Percentiles rank a stretch among this genome's conserved stretches.
Conservation (phyloP, 345 rosid genomes). For the Iberis pinnata region DNA sequence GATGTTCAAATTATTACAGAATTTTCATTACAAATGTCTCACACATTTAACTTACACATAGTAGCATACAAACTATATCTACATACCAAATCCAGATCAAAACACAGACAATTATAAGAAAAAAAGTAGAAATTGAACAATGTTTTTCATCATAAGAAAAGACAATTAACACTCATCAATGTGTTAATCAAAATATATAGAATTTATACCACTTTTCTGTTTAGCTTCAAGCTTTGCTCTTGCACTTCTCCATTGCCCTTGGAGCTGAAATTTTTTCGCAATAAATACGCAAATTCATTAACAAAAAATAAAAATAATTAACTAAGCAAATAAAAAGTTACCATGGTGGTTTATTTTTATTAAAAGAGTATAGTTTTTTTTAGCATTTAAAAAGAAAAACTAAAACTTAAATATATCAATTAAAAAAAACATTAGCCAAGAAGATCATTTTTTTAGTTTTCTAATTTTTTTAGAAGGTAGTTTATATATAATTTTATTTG, state of each 20-base stretch:
- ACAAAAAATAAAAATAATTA: no score
- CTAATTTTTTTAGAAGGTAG: no score
- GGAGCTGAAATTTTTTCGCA: slow-evolving; percentile 46
- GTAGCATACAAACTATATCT: slow-evolving; percentile 27
- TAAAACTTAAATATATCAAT: no score
- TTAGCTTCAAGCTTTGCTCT: slow-evolving; percentile 44
- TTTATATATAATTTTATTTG: no score
- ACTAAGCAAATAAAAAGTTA: background rate
- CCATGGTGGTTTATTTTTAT: no score
- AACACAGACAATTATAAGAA: slow-evolving; percentile 17
- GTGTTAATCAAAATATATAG: slow-evolving; percentile 28
- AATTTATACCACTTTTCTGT: slow-evolving; percentile 11
- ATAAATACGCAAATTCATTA: background rate
- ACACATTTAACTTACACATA: slow-evolving; percentile 22
- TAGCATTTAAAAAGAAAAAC: no score
- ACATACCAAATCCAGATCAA: slow-evolving; percentile 28
- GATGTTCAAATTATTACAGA: slow-evolving; percentile 27
- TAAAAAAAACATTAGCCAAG: no score
- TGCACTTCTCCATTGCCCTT: slow-evolving; percentile 77
- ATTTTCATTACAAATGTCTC: slow-evolving; percentile 16
- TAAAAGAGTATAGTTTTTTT: no score
- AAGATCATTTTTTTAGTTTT: no score
- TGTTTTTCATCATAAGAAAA: slow-evolving; percentile 12
- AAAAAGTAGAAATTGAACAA: slow-evolving; percentile 20
- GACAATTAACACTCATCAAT: slow-evolving; percentile 28